Evolutionary conservation across 2,329 filamentous ascomycete genomes (phyloP).

Genomic region (Fonsecaea nubica): DNA sequence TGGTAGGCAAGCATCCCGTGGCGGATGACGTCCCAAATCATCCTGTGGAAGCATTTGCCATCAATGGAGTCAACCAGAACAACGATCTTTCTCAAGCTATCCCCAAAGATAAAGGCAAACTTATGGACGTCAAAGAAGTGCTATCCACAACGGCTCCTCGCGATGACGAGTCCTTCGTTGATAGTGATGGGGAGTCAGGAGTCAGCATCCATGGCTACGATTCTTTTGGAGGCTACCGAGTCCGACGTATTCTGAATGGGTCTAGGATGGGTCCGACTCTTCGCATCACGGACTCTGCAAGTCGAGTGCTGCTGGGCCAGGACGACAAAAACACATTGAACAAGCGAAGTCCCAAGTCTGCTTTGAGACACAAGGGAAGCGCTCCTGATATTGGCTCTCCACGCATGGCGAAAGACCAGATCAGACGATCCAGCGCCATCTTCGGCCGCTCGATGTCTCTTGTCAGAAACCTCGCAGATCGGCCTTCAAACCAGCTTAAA

Average conservation of each 20-base stretch:
- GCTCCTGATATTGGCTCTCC: conserved; percentile 23
- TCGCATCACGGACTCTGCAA: conserved; percentile 36
- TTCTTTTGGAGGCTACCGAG: conserved; percentile 30
- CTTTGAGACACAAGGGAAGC: conserved; percentile 24
- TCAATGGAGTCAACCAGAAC: neutral
- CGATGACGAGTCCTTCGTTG: conserved; percentile 18
- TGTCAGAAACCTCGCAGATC: conserved; percentile 25
- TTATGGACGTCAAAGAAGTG: conserved; percentile 25
- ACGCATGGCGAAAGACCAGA: conserved; percentile 10
- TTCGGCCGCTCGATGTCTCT: conserved; percentile 19
- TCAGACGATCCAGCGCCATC: conserved; percentile 24
- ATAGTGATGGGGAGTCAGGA: conserved; percentile 15
- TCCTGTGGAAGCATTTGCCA: neutral
- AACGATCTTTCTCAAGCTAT: neutral
- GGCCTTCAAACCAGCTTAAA: conserved; percentile 12
- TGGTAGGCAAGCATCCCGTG: neutral
- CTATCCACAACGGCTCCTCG: conserved; percentile 23
- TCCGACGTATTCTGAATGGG: conserved; percentile 26
- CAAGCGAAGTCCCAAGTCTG: neutral
- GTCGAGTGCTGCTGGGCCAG: conserved; percentile 27
- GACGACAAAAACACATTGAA: conserved; percentile 3
- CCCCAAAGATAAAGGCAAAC: neutral
- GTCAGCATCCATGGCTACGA: conserved; percentile 30
- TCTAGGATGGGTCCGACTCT: conserved; percentile 32
- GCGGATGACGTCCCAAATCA: neutral